Evolutionary conservation across 108 stramenopile genomes (phyloP).

Genomic region (Chaetoceros muelleri): DNA sequence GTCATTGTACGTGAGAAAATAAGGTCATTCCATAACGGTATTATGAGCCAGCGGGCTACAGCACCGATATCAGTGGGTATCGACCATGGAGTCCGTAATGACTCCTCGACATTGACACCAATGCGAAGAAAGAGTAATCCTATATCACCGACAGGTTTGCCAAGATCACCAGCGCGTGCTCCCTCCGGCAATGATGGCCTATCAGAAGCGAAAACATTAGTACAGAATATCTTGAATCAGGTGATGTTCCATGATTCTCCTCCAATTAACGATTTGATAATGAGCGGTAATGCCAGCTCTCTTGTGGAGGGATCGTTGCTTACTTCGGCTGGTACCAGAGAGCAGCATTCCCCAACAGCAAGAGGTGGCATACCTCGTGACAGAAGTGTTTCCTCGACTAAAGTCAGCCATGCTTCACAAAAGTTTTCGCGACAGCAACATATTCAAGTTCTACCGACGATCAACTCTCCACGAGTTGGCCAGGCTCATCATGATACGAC

Average conservation of each 20-base stretch:
- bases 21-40: too few species aligned
- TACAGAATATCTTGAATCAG: conserved; percentile 50
- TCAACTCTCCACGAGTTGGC: background rate
- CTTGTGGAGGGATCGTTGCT: too few species aligned
- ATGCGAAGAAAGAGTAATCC: background rate
- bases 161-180: background rate
- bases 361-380: conserved; percentile 3
- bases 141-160: background rate
- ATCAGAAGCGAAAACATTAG: conserved; percentile 23
- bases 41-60: too few species aligned
- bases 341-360: background rate
- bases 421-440: background rate
- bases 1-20: too few species aligned
- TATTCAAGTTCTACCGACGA: background rate
- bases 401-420: conserved; percentile 16
- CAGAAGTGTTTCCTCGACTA: too few species aligned
- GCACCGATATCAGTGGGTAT: too few species aligned
- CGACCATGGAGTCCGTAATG: too few species aligned
- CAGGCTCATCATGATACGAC: background rate
- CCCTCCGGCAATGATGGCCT: background rate
- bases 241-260: conserved; percentile 59
- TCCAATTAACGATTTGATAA: conserved; percentile 36
- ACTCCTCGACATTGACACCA: too few species aligned
- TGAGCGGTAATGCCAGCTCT: background rate
- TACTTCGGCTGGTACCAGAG: background rate